phyloP scores from a whole-genome alignment of 1,139 yeast genomes.

The Blastobotrys illinoisensis region DNA sequence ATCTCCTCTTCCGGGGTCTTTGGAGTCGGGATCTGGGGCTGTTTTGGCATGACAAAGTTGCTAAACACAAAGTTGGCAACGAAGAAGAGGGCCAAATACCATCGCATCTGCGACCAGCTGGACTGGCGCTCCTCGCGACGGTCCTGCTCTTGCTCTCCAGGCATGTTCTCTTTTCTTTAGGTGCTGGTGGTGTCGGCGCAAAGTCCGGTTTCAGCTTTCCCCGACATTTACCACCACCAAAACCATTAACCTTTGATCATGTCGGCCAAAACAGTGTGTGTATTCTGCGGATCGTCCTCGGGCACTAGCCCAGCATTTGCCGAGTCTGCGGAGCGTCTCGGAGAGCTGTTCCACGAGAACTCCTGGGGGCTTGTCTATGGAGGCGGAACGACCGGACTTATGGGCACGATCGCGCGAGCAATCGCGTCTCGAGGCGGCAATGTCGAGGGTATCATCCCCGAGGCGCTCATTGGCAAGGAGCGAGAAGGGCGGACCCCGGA shows the following conservation, averaged over 20 bases:
- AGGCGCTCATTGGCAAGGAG: slow-evolving; percentile 72
- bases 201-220: not conserved
- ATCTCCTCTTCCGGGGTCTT: not conserved
- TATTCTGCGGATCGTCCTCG: slow-evolving; percentile 79
- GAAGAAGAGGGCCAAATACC: not conserved
- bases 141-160: not conserved
- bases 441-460: slow-evolving; percentile 84
- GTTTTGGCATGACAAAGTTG: not conserved
- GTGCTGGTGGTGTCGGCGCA: not conserved
- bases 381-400: slow-evolving; percentile 74
- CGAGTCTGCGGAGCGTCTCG: slow-evolving; percentile 53
- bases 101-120: not conserved
- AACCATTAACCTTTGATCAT: not conserved
- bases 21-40: not conserved
- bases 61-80: slow-evolving; percentile 1
- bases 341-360: slow-evolving; percentile 49
- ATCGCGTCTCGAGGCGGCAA: slow-evolving; percentile 62
- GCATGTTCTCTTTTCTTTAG: not conserved
- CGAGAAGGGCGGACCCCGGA: slow-evolving; percentile 46
- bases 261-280: slow-evolving; percentile 53
- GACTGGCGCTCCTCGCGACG: not conserved
- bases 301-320: slow-evolving; percentile 54
- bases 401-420: slow-evolving; percentile 81
- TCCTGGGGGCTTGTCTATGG: slow-evolving; percentile 83
- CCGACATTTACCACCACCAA: not conserved